Percentiles rank a stretch among this genome's conserved stretches.
Conservation (phyloP, 441 rosid species). For the Gossypium aridum region DNA sequence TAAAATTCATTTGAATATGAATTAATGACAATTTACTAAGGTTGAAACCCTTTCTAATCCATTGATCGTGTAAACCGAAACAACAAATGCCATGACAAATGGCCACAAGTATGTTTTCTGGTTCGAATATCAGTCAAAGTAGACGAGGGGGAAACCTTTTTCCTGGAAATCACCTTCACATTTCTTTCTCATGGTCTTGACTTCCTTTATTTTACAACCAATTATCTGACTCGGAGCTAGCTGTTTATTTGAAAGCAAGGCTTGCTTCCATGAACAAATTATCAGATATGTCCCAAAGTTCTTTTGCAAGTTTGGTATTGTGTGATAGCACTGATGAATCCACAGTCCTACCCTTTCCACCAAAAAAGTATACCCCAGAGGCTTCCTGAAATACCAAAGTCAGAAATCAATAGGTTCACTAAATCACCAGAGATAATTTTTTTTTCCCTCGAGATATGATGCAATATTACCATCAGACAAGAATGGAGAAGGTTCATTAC, state of each 20-base stretch:
- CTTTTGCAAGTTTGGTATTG: conserved; percentile 36
- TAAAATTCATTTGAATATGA: neutral
- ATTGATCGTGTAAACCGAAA: neutral
- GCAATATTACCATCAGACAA: neutral
- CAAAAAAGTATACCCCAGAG: conserved; percentile 71
- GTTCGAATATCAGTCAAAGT: neutral
- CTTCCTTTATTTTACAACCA: neutral
- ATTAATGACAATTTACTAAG: neutral
- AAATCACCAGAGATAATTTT: neutral
- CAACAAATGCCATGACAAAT: neutral
- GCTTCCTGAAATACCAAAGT: conserved; percentile 39
- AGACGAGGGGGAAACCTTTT: neutral
- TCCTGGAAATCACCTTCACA: neutral
- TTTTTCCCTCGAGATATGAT: neutral
- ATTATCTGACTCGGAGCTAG: neutral
- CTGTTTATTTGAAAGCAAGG: conserved; percentile 21
- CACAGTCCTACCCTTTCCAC: conserved; percentile 66
- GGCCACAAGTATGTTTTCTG: neutral
- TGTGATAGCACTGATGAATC: conserved; percentile 49
- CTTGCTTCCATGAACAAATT: conserved; percentile 34
- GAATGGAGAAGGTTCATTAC: neutral
- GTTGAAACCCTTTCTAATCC: too few relatives aligned
- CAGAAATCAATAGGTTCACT: neutral
- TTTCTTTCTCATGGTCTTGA: neutral
- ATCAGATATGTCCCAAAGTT: conserved; percentile 64